Conservation (phyloP, 352 stramenopile genomes). For the Phytophthora quininea region DNA sequence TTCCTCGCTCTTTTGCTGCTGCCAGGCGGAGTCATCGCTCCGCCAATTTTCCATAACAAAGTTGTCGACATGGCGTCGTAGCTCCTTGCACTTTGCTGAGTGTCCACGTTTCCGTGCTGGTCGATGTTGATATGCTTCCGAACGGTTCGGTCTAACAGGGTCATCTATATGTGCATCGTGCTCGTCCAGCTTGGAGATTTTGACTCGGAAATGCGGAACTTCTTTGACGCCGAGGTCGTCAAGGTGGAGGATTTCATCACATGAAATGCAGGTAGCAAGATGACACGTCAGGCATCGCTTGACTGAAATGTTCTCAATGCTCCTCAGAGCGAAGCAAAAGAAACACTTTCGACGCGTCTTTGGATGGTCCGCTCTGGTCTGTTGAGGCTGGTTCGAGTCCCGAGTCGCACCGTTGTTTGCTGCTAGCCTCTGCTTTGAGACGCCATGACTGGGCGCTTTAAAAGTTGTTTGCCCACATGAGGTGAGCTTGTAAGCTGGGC, state of each 20-base stretch:
- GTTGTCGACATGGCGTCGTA: slow-evolving; percentile 31
- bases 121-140: background rate
- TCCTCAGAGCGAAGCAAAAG: slow-evolving; percentile 37
- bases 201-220: slow-evolving; percentile 52
- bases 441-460: too few relatives aligned
- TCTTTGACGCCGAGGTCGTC: slow-evolving; percentile 72
- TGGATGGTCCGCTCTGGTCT: background rate
- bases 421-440: too few relatives aligned
- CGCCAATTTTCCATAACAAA: slow-evolving; percentile 24
- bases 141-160: background rate
- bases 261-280: slow-evolving; percentile 44
- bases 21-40: slow-evolving; percentile 1
- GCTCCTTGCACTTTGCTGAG: slow-evolving; percentile 25
- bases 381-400: background rate
- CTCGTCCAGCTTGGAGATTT: slow-evolving; percentile 13
- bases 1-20: slow-evolving; percentile 15
- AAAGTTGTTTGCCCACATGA: background rate
- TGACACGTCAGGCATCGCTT: slow-evolving; percentile 60
- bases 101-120: slow-evolving; percentile 4
- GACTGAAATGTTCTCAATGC: slow-evolving; percentile 5
- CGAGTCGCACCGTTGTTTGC: too few relatives aligned
- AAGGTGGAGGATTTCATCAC: slow-evolving; percentile 58
- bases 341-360: slow-evolving; percentile 26
- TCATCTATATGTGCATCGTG: background rate
- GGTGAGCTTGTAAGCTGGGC: background rate